A percentile compares a stretch with the other conserved stretches of the same genome.
phyloP scores from a whole-genome alignment of 306 rosid genomes.

The Cotoneaster glaucophyllus region DNA sequence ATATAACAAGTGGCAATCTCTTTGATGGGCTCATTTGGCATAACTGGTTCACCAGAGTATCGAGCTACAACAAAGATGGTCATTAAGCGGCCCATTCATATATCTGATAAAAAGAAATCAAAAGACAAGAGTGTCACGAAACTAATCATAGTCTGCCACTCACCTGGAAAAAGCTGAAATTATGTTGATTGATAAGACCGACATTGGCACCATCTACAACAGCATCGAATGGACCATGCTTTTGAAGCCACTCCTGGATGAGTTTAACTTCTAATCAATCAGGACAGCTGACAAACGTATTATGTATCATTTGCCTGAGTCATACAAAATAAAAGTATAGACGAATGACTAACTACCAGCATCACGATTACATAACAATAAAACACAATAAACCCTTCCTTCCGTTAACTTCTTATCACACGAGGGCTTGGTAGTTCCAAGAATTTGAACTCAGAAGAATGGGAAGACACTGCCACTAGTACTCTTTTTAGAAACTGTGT shows the following conservation, averaged over 20 bases:
- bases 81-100: constrained; percentile 12
- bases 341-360: constrained; percentile 5
- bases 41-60: constrained; percentile 45
- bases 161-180: constrained; percentile 66
- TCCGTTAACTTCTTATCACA: background rate
- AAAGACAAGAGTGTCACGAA: background rate
- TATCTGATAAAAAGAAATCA: background rate
- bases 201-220: constrained; percentile 93
- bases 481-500: background rate
- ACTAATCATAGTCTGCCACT: constrained; percentile 10
- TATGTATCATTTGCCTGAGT: constrained; percentile 18
- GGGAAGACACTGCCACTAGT: background rate
- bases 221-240: constrained; percentile 83
- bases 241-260: constrained; percentile 76
- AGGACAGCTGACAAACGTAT: constrained; percentile 18
- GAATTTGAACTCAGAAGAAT: background rate
- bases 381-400: background rate
- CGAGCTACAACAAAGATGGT: constrained; percentile 55
- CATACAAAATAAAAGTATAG: constrained; percentile 12
- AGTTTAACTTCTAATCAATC: constrained; percentile 46
- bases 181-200: constrained; percentile 35
- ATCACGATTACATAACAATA: constrained; percentile 8
- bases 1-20: constrained; percentile 76
- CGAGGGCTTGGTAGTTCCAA: background rate
- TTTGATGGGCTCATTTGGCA: constrained; percentile 65